These are phyloP conservation scores for Collybia sordida DNA, from an alignment of 768 basidiomycete species.

Conservation along the genomic window DNA sequence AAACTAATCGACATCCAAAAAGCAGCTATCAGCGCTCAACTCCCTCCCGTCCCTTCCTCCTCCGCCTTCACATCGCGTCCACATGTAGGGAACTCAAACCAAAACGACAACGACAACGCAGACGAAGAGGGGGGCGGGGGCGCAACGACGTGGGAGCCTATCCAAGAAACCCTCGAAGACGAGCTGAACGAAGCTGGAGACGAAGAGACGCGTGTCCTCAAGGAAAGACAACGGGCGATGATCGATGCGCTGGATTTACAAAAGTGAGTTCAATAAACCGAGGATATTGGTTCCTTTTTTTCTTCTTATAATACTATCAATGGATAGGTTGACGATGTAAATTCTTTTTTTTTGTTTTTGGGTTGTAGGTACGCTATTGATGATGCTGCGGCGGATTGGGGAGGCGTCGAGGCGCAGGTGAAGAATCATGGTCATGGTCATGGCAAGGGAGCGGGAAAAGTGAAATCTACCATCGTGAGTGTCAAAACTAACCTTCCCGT, in stretches of 20 bases:
- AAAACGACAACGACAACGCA: conserved; percentile 1
- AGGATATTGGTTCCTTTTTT: too few species aligned
- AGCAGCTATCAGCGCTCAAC: conserved; percentile 65
- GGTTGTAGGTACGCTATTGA: conserved; percentile 71
- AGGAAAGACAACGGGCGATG: conserved; percentile 83
- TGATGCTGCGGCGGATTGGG: conserved; percentile 70
- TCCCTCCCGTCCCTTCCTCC: conserved; percentile 28
- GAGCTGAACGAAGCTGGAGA: conserved; percentile 81
- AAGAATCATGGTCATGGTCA: conserved; percentile 33
- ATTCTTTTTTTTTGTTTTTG: conserved; percentile 1
- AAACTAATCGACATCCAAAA: conserved; percentile 77
- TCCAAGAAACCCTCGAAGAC: conserved; percentile 50
- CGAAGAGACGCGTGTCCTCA: conserved; percentile 62
- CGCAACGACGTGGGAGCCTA: conserved; percentile 40
- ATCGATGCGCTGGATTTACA: conserved; percentile 84
- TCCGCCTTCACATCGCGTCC: conserved; percentile 12
- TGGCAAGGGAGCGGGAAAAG: conserved; percentile 40
- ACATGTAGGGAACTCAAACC: background rate
- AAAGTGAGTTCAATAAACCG: conserved; percentile 81
- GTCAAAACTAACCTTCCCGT: conserved; percentile 47
- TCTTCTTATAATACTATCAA: too few species aligned
- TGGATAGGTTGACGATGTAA: too few species aligned
- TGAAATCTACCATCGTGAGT: conserved; percentile 66
- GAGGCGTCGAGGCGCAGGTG: conserved; percentile 72
- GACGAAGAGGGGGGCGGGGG: conserved; percentile 6